Percentiles rank a stretch among this genome's conserved stretches.
Evolutionary conservation across 1,284 basidiomycete species (phyloP).

Genomic region (Austroboletus niveus): DNA sequence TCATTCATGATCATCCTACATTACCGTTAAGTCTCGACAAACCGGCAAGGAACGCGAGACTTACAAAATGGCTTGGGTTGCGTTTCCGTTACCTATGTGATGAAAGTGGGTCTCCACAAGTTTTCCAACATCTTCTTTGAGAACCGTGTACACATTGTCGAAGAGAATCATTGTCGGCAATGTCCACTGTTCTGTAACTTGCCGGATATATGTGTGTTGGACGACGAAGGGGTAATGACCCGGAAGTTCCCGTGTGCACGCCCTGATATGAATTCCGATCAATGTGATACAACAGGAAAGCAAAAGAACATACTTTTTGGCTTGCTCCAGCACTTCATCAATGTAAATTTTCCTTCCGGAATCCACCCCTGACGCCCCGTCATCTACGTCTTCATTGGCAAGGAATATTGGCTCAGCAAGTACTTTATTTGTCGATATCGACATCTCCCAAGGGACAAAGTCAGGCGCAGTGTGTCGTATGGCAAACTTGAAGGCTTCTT

Average conservation of each 20-base stretch:
- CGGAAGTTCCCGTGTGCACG: constrained; percentile 66
- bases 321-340: constrained; percentile 52
- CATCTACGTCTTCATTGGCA: constrained; percentile 36
- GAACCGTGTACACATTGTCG: constrained; percentile 38
- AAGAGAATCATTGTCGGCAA: constrained; percentile 49
- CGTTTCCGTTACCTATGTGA: constrained; percentile 49
- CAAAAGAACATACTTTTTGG: constrained; percentile 41
- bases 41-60: no score
- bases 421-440: neutral
- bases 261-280: constrained; percentile 37
- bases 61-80: no score
- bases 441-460: constrained; percentile 38
- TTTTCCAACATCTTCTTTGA: constrained; percentile 40
- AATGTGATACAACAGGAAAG: neutral
- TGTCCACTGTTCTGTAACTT: constrained; percentile 49
- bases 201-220: constrained; percentile 47
- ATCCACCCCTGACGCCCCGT: constrained; percentile 15
- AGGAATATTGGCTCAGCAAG: constrained; percentile 37
- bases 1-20: no score
- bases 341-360: constrained; percentile 43
- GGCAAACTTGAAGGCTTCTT: constrained; percentile 43
- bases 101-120: constrained; percentile 50
- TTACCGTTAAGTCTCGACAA: no score
- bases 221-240: constrained; percentile 65
- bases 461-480: constrained; percentile 55